Evolutionary conservation across 441 rosid genomes (phyloP).

Genomic region (Jatropha podagrica): DNA sequence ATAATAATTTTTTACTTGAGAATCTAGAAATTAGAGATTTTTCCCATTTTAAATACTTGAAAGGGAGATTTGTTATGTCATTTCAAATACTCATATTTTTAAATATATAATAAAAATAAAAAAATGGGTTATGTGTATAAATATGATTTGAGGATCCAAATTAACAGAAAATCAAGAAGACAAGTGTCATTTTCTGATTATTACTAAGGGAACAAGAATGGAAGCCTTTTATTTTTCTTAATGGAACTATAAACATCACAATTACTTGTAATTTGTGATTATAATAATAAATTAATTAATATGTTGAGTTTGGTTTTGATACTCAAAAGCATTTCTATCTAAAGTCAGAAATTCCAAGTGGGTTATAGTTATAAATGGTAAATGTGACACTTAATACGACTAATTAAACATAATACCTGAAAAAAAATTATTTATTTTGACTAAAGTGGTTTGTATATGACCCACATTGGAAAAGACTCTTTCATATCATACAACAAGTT

Average conservation of each 20-base stretch:
- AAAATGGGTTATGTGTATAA: not conserved
- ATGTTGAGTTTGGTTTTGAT: not conserved
- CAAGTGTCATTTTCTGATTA: not conserved
- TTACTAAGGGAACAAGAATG: not conserved
- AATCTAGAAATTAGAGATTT: no score
- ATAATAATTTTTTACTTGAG: no score
- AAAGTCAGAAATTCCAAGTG: not conserved
- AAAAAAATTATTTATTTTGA: not conserved
- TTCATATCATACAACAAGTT: not conserved
- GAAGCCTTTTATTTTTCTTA: no score
- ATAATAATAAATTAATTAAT: not conserved
- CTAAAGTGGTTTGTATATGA: not conserved
- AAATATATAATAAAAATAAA: not conserved
- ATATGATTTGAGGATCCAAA: not conserved
- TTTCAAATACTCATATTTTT: no score
- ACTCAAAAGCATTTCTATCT: not conserved
- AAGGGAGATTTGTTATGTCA: no score
- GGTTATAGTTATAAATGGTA: no score
- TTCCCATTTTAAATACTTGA: no score
- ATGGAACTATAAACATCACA: not conserved
- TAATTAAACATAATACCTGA: no score
- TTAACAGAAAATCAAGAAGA: not conserved
- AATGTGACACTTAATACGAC: no score
- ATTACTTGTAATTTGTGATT: conserved; percentile 1
- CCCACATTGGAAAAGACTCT: not conserved